Evolutionary conservation across 2,329 filamentous ascomycete species (phyloP).

Genomic region (Botrytis deweyae): DNA sequence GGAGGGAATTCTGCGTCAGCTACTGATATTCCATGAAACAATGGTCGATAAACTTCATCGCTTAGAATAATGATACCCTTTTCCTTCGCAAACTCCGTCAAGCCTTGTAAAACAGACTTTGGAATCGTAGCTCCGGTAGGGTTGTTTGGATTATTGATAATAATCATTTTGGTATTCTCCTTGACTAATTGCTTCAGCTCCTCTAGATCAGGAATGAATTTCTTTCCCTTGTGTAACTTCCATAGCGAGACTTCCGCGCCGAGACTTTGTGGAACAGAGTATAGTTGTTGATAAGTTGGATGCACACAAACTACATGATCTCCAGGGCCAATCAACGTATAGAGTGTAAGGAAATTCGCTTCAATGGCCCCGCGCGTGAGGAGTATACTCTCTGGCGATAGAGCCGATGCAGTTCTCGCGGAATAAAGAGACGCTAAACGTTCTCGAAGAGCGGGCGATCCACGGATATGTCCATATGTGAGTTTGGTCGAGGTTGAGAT

Average conservation of each 20-base stretch:
- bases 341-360: constrained; percentile 81
- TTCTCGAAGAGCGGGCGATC: constrained; percentile 60
- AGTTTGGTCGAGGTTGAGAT: constrained; percentile 58
- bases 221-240: constrained; percentile 63
- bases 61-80: constrained; percentile 66
- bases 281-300: constrained; percentile 84
- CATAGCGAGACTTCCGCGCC: constrained; percentile 78
- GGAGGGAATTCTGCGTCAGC: constrained; percentile 54
- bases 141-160: constrained; percentile 78
- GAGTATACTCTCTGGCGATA: constrained; percentile 63
- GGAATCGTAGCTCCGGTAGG: constrained; percentile 73
- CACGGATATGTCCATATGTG: constrained; percentile 72
- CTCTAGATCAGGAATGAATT: constrained; percentile 65
- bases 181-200: constrained; percentile 65
- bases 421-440: constrained; percentile 67
- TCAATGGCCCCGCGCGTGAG: constrained; percentile 79
- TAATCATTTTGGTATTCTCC: constrained; percentile 68
- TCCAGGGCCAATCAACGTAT: constrained; percentile 66
- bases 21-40: constrained; percentile 60
- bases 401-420: constrained; percentile 47
- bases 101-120: constrained; percentile 55
- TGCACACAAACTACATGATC: constrained; percentile 87
- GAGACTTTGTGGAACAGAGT: constrained; percentile 69
- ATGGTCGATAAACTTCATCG: constrained; percentile 81
- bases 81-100: constrained; percentile 63